These are phyloP conservation scores for Linnemannia schmuckeri DNA, from an alignment of 192 early-diverging fungal species.

Conservation along the genomic window DNA sequence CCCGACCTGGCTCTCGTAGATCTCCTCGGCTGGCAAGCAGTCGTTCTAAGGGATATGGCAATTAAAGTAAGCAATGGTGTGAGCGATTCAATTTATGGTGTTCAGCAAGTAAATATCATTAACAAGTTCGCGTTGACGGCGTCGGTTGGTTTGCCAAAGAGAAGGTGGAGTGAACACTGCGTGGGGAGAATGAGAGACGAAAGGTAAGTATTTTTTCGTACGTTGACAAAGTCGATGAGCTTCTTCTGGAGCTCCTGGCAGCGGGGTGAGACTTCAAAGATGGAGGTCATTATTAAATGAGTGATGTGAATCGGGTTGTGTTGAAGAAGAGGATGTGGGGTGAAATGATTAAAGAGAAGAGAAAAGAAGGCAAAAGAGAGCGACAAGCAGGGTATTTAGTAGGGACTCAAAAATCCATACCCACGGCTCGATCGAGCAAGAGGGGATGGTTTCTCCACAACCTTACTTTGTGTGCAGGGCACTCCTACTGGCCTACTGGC, in stretches of 20 bases:
- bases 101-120: not conserved
- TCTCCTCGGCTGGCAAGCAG: constrained; percentile 93
- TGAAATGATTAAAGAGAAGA: constrained; percentile 8
- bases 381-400: no score
- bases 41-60: constrained; percentile 70
- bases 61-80: not conserved
- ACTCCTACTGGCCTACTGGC: no score
- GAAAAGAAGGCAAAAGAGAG: not conserved
- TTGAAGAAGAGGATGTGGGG: not conserved
- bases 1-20: constrained; percentile 81
- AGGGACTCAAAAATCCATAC: no score
- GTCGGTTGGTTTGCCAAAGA: not conserved
- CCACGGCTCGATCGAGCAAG: no score
- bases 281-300: constrained; percentile 33
- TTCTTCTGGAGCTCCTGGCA: constrained; percentile 69
- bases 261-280: constrained; percentile 66
- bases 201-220: constrained; percentile 20
- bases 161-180: not conserved
- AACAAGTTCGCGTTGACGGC: not conserved
- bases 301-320: not conserved
- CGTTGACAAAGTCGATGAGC: constrained; percentile 72
- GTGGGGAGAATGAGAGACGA: not conserved
- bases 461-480: not conserved
- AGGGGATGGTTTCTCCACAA: constrained; percentile 10
- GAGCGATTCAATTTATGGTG: not conserved